Conservation (phyloP, 345 rosid genomes). For the Atalantia buxifolia region DNA sequence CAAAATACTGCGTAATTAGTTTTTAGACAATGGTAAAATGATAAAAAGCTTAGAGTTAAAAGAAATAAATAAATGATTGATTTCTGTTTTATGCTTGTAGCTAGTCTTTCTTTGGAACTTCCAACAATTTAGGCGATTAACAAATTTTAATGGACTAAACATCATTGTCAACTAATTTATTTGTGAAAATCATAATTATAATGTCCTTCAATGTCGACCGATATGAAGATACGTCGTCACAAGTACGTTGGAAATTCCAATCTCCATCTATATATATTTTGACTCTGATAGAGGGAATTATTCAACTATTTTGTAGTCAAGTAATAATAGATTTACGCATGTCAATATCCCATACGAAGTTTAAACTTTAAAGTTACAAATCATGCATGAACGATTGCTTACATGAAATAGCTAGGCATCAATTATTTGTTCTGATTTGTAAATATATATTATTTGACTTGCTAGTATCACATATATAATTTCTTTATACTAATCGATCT, state of each 20-base stretch:
- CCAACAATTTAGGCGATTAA: not conserved
- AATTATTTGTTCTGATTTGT: too few species aligned
- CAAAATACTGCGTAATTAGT: not conserved
- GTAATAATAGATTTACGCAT: too few species aligned
- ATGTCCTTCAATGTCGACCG: not conserved
- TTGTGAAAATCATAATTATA: not conserved
- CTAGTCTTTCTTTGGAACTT: not conserved
- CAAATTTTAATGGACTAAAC: not conserved
- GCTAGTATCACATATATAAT: not conserved
- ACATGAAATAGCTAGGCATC: too few species aligned
- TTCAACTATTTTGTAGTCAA: too few species aligned
- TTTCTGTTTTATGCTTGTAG: not conserved
- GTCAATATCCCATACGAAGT: too few species aligned
- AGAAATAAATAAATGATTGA: not conserved
- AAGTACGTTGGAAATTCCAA: not conserved
- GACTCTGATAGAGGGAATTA: not conserved
- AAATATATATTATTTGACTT: too few species aligned
- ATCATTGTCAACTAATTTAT: not conserved
- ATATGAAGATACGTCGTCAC: not conserved
- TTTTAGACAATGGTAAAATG: not conserved
- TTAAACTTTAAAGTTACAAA: too few species aligned
- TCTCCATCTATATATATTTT: not conserved
- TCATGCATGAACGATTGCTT: too few species aligned
- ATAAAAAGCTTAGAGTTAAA: too few species aligned
- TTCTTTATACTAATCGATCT: not conserved